phyloP scores from a whole-genome alignment of 805 yeast genomes.

The Lipomyces orientalis region DNA sequence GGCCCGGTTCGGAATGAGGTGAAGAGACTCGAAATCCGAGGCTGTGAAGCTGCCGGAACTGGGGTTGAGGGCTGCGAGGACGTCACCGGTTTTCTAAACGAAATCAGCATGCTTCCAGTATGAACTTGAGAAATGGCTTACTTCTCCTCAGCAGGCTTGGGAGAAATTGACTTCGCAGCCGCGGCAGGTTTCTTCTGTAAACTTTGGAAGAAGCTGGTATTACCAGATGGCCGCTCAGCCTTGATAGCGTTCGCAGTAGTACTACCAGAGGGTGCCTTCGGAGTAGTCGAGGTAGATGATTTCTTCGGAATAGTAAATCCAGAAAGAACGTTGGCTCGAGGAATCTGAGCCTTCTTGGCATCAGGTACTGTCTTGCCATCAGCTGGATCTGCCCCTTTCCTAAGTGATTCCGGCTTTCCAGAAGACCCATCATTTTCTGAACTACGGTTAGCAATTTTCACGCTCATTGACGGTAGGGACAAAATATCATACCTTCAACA shows the following conservation, averaged over 20 bases:
- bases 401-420: slow-evolving; percentile 1
- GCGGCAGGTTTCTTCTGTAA: slow-evolving; percentile 25
- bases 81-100: slow-evolving; percentile 11
- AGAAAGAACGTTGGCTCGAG: slow-evolving; percentile 13
- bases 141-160: slow-evolving; percentile 6
- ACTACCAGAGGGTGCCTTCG: background rate
- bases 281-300: slow-evolving; percentile 9
- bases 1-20: background rate
- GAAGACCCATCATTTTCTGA: slow-evolving; percentile 15
- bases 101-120: background rate
- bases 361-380: background rate
- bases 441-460: background rate
- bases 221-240: slow-evolving; percentile 16
- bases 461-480: background rate
- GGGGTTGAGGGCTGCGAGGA: slow-evolving; percentile 6
- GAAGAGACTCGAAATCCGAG: slow-evolving; percentile 16
- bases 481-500: slow-evolving; percentile 9
- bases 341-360: slow-evolving; percentile 13
- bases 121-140: background rate
- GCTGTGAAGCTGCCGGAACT: slow-evolving; percentile 13
- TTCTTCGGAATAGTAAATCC: slow-evolving; percentile 23
- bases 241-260: background rate
- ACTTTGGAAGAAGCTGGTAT: slow-evolving; percentile 31
- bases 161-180: background rate
- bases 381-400: background rate